Base-by-base conservation (phyloP, 345 rosid species). In the Rhodamnia rubescens region DNA sequence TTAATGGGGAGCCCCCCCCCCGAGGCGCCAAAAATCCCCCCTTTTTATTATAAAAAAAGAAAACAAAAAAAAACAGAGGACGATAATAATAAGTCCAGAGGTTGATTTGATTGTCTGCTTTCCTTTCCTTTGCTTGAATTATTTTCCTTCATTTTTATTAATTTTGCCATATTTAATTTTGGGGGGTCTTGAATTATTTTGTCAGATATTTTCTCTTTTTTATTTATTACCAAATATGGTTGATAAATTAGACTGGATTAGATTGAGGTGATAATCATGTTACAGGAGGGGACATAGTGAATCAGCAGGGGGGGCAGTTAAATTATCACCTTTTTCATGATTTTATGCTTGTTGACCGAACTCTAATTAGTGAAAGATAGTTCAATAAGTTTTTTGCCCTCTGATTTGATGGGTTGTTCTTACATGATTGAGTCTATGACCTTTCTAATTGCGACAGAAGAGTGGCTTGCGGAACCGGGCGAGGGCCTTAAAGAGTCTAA, bases 401-500 rank as follows among this genome's bases (percentile, higher is more conserved):
- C 1, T 69, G 26, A 32, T 69, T 69, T 69, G 47, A 69, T 69
- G 80, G 26, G 11, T 69, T 7, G 10, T 6, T 36, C 47, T 16
- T 69, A 24, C 20, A 3, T 36, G 24, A 16, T 12, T 9, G 3
- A 4, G 12, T 69, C 11, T 22, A 9, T 69, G 4, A 69, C 18
- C 14, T 84, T 53, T 84, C 20, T 4, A 8, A 50, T 36, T 24
- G 6, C 36, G 32, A 12, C 83, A 84, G 90, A 88, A 89, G 92
- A 91, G 32, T 90, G 93, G 95, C 85, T 91, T 84, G 86, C 81
- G 88, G 94, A 89, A 83, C 87, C 88, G 16, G 85, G 89, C 16
- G 24, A 74, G 24, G 82, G 83, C 87, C 87, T 85, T 85, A 81
- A 86, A 81, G 29, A 86, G 49, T 74, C 59, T 53, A 29, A 14